Evolutionary conservation across 2,329 filamentous ascomycete species (phyloP).

Genomic region (Myriangium duriaei): DNA sequence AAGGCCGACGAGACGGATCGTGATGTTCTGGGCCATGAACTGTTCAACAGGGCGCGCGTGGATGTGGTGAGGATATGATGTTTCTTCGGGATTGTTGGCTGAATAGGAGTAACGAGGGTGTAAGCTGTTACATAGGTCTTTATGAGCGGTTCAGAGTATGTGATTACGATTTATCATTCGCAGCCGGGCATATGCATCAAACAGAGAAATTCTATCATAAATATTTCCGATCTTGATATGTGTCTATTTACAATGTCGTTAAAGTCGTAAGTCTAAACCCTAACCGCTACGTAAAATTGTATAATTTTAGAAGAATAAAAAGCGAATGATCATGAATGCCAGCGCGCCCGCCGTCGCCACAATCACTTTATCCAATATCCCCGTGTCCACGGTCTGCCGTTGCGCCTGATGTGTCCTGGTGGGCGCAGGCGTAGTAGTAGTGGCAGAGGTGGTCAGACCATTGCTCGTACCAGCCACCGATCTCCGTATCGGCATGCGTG

Average conservation of each 20-base stretch:
- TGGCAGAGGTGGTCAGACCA: conserved; percentile 13
- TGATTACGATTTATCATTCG: no score
- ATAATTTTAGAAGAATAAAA: conserved; percentile 6
- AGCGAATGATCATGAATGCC: conserved; percentile 50
- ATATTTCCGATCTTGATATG: no score
- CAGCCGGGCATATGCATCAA: no score
- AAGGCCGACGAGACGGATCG: conserved; percentile 45
- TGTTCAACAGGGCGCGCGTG: conserved; percentile 73
- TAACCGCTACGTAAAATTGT: no score
- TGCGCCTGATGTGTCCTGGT: conserved; percentile 12
- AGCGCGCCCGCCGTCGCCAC: conserved; percentile 58
- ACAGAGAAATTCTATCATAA: no score
- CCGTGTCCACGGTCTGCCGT: conserved; percentile 8
- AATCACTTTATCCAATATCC: conserved; percentile 73
- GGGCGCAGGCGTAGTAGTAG: conserved; percentile 15
- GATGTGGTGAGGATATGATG: conserved; percentile 70
- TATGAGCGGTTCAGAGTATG: no score
- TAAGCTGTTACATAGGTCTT: no score
- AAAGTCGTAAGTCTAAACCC: no score
- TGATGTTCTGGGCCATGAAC: conserved; percentile 54
- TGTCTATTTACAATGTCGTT: no score
- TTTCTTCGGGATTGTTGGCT: no score
- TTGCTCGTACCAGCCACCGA: background rate
- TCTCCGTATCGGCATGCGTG: conserved; percentile 10
- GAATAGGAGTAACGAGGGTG: no score